Evolutionary conservation across 2,329 filamentous ascomycete species (phyloP).

Genomic region (Phyllosticta citriasiana): DNA sequence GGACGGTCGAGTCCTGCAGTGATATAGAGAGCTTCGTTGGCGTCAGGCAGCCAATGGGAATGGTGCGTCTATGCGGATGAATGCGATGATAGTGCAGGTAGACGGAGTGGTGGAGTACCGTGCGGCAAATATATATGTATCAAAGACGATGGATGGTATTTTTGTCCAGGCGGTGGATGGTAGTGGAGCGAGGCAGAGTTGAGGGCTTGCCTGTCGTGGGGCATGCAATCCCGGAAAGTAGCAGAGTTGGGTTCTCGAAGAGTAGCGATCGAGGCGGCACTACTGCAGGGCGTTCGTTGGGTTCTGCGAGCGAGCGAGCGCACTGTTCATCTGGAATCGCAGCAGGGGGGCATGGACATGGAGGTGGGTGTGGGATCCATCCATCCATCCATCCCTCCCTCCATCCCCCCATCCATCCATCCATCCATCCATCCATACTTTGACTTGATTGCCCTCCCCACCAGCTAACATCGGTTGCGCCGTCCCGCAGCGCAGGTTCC

Average conservation of each 20-base stretch:
- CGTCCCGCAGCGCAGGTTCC: background rate
- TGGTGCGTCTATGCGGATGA: background rate
- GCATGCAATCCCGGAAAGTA: conserved; percentile 23
- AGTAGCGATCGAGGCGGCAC: conserved; percentile 6
- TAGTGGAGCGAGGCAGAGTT: conserved; percentile 15
- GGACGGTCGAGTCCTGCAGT: background rate
- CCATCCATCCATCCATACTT: too few relatives aligned
- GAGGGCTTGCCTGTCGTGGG: conserved; percentile 8
- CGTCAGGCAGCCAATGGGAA: conserved; percentile 1
- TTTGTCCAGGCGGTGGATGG: conserved; percentile 22
- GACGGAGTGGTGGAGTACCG: background rate
- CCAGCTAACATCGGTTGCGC: background rate
- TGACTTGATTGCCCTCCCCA: background rate
- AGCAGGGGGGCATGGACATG: background rate
- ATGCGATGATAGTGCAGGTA: background rate
- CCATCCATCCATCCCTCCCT: too few relatives aligned
- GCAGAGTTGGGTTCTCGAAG: conserved; percentile 19
- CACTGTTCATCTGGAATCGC: background rate
- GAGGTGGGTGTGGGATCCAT: background rate
- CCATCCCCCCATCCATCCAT: too few relatives aligned
- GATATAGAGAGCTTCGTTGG: background rate
- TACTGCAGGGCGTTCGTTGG: conserved; percentile 4
- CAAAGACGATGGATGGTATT: conserved; percentile 2
- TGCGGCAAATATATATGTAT: conserved; percentile 12
- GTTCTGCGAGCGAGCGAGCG: background rate